phyloP scores from a whole-genome alignment of 192 early-diverging fungal genomes.

The Cetraspora pellucida region DNA sequence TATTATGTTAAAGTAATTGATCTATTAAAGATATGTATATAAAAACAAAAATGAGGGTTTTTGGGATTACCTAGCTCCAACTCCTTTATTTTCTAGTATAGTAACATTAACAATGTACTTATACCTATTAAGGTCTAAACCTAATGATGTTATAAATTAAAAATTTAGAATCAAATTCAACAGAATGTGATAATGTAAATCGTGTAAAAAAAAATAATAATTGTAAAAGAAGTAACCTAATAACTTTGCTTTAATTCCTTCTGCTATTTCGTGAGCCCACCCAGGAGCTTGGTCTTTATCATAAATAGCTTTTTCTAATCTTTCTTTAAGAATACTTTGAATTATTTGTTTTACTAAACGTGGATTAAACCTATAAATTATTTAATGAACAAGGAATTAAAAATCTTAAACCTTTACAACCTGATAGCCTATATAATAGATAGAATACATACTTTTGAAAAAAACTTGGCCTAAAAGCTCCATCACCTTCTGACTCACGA shows the following conservation, averaged over 20 bases:
- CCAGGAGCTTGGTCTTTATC: constrained; percentile 34
- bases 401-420: background rate
- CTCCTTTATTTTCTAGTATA: constrained; percentile 31
- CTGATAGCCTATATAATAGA: background rate
- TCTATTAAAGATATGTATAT: background rate
- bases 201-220: background rate
- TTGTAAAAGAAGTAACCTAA: background rate
- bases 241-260: constrained; percentile 29
- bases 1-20: background rate
- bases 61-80: constrained; percentile 19
- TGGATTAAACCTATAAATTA: constrained; percentile 16
- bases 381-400: background rate
- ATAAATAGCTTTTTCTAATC: constrained; percentile 33
- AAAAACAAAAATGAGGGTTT: background rate
- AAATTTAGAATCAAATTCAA: background rate
- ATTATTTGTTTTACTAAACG: constrained; percentile 13
- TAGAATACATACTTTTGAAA: constrained; percentile 1
- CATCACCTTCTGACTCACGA: background rate
- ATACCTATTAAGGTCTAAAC: constrained; percentile 28
- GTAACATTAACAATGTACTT: constrained; percentile 35
- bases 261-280: constrained; percentile 33
- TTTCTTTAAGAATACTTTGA: constrained; percentile 13
- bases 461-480: background rate
- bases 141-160: background rate
- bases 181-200: background rate